These are phyloP conservation scores for Populus davidiana DNA, from an alignment of 345 rosid genomes.

Conservation along the genomic window DNA sequence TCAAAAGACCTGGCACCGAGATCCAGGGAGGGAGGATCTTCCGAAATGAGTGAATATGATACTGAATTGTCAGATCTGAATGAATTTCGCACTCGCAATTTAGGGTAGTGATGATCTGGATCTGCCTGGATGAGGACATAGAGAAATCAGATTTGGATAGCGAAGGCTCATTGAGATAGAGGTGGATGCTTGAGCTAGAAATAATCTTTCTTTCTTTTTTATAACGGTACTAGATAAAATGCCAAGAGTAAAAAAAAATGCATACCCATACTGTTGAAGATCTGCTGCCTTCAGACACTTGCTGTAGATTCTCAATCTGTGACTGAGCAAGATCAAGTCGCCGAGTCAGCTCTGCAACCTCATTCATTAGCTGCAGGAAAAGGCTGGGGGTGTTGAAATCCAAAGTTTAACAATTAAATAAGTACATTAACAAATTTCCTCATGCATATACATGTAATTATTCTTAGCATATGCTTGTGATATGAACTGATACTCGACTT, in stretches of 20 bases:
- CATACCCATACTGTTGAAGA: conserved; percentile 37
- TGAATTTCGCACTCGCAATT: conserved; percentile 58
- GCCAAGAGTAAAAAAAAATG: not conserved
- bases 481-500: not conserved
- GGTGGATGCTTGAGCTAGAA: conserved; percentile 1
- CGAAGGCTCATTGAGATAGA: conserved; percentile 9
- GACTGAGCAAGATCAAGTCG: conserved; percentile 53
- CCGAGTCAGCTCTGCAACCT: conserved; percentile 48
- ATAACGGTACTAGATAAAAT: not conserved
- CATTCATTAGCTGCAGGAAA: conserved; percentile 59
- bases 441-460: not conserved
- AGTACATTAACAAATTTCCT: not conserved
- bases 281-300: conserved; percentile 35
- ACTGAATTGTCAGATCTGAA: conserved; percentile 50
- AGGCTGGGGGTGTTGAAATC: not conserved
- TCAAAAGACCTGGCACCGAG: conserved; percentile 33
- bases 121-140: conserved; percentile 41
- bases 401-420: conserved; percentile 3
- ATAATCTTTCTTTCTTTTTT: not conserved
- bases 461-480: not conserved
- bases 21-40: conserved; percentile 33
- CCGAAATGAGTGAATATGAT: conserved; percentile 37
- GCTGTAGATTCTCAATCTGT: conserved; percentile 58
- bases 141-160: not conserved
- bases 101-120: conserved; percentile 56